phyloP scores from a whole-genome alignment of 495 filamentous ascomycete genomes.

The Penicillium soppii region DNA sequence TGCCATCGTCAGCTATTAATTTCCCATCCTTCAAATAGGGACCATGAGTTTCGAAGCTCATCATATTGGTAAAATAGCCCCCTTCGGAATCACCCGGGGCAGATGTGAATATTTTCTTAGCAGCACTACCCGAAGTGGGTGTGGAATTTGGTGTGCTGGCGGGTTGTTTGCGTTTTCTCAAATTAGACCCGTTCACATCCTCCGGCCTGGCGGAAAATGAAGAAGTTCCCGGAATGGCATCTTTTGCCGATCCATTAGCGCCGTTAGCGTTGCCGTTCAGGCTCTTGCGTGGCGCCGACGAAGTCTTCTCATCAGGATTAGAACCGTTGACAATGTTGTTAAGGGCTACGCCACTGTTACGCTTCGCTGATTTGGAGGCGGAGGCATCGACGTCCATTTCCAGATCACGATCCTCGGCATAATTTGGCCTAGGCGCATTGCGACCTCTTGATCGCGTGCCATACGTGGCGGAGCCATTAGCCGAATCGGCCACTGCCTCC shows the following conservation, averaged over 20 bases:
- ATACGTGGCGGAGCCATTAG: constrained; percentile 59
- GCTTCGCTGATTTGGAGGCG: constrained; percentile 47
- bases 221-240: constrained; percentile 63
- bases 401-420: constrained; percentile 92
- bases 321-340: constrained; percentile 33
- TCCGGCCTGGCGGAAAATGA: constrained; percentile 57
- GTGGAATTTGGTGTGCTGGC: constrained; percentile 45
- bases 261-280: constrained; percentile 35
- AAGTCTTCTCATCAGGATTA: constrained; percentile 44
- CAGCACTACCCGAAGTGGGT: constrained; percentile 32
- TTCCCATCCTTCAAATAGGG: constrained; percentile 72
- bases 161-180: constrained; percentile 82
- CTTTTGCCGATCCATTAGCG: constrained; percentile 40
- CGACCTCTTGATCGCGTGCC: constrained; percentile 95
- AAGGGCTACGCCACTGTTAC: constrained; percentile 32
- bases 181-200: constrained; percentile 36
- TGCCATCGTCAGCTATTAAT: constrained; percentile 88
- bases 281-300: constrained; percentile 39
- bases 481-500: constrained; percentile 41
- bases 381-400: constrained; percentile 74
- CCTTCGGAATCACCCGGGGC: constrained; percentile 41
- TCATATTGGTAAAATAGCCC: constrained; percentile 68
- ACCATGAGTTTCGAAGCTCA: constrained; percentile 74
- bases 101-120: constrained; percentile 46
- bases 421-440: constrained; percentile 82